Evolutionary conservation across 1,284 basidiomycete species (phyloP).

Genomic region (Ustilago nuda): DNA sequence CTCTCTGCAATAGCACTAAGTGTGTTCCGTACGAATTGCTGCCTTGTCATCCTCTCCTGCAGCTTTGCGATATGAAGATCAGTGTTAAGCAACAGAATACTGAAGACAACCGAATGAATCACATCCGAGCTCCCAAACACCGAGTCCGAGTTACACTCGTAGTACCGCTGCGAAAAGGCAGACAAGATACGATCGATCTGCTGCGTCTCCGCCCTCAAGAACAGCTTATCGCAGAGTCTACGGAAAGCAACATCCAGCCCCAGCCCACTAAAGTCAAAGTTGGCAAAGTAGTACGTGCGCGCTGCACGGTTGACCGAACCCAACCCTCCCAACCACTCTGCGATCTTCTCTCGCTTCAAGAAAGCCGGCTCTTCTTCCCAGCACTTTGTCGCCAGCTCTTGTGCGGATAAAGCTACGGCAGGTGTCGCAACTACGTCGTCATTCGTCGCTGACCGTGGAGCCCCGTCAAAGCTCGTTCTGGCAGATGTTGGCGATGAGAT

Average conservation of each 20-base stretch:
- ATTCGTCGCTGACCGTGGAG: slow-evolving; percentile 6
- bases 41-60: slow-evolving; percentile 87
- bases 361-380: slow-evolving; percentile 89
- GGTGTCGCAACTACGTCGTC: slow-evolving; percentile 8
- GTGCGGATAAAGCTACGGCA: slow-evolving; percentile 17
- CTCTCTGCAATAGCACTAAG: slow-evolving; percentile 77
- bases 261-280: slow-evolving; percentile 86
- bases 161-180: slow-evolving; percentile 88
- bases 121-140: slow-evolving; percentile 85
- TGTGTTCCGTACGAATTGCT: slow-evolving; percentile 92
- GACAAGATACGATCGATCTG: slow-evolving; percentile 96
- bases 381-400: slow-evolving; percentile 79
- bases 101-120: slow-evolving; percentile 92
- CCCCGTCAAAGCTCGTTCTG: slow-evolving; percentile 33
- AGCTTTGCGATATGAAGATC: slow-evolving; percentile 96
- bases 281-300: slow-evolving; percentile 83
- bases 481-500: slow-evolving; percentile 25
- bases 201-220: slow-evolving; percentile 94
- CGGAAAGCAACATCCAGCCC: slow-evolving; percentile 91
- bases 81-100: slow-evolving; percentile 92
- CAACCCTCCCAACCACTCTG: slow-evolving; percentile 92
- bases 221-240: slow-evolving; percentile 88
- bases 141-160: slow-evolving; percentile 85
- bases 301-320: slow-evolving; percentile 80
- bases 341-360: slow-evolving; percentile 87